Evolutionary conservation across 306 rosid species (phyloP), one percentile per base, ranked within the genome.

Genomic region (Carpinus fangiana): DNA sequence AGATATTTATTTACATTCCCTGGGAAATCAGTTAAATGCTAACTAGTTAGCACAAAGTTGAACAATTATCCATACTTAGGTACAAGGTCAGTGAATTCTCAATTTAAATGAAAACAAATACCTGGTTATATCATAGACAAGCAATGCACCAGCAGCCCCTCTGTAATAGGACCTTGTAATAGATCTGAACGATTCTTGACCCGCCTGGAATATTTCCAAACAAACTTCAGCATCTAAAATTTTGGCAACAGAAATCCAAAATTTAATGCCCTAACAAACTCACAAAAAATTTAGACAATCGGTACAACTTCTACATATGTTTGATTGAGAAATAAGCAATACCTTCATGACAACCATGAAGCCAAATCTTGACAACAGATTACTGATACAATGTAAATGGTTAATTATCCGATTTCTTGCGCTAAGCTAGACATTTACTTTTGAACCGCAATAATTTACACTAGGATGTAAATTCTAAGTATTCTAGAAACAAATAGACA

Each of bases 141-240:
- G 97, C 86, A 94, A 76, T 7, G 98, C 98, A 78, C 98, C 98
- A 31, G 98, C 98, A 28, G 97, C 98, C 36, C 98, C 98, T 86
- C 98, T 84, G 60, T 92, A 94, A 79, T 94, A 94, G 59, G 98
- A 94, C 85, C 98, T 90, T 8, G 97, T 94, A 55, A 94, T 94
- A 72, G 98, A 94, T 85, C 98, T 87, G 82, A 94, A 94, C n/a
- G 98, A 94, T 89, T 94, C 98, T 87, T 94, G 98, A 79, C 98
- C 98, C 23, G 98, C 98, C 98, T 94, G 90, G 38, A 79, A 79
- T 62, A 82, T 73, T 64, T 73, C 11, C 34, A 79, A 21, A 45
- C 70, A 73, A 55, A 34, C 41, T 20, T 76, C 57, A 77, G 73
- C 55, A 76, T 64, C 64, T 36, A 70, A n/a, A 23, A 70, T 47